phyloP scores from a whole-genome alignment of 352 stramenopile species.

The Phytophthora sp. region DNA sequence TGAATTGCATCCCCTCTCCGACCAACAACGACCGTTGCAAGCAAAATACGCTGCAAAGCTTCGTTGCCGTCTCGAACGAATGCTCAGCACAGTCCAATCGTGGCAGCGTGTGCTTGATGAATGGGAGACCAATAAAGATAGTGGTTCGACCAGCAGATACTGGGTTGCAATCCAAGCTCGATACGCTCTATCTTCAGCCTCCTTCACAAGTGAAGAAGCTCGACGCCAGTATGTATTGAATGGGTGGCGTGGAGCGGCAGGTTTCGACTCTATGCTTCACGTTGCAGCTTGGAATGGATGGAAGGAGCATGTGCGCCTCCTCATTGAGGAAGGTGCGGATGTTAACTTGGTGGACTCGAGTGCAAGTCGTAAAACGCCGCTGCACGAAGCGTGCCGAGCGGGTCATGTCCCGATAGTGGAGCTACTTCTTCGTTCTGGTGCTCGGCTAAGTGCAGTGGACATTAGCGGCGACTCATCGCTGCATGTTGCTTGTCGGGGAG shows the following conservation, averaged over 20 bases:
- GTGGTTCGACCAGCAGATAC: conserved; percentile 15
- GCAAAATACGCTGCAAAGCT: conserved; percentile 45
- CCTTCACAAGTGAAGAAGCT: conserved; percentile 6
- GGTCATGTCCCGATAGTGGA: conserved; percentile 44
- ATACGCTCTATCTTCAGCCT: conserved; percentile 4
- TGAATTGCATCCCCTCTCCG: conserved; percentile 23
- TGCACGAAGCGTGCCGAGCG: conserved; percentile 65
- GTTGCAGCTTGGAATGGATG: conserved; percentile 53
- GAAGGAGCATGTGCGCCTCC: conserved; percentile 27
- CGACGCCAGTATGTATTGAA: conserved; percentile 29
- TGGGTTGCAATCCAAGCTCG: conserved; percentile 27
- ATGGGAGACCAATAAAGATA: conserved; percentile 1
- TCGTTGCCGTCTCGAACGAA: conserved; percentile 28
- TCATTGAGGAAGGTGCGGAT: conserved; percentile 40
- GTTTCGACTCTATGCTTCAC: conserved; percentile 64
- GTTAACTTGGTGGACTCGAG: conserved; percentile 61
- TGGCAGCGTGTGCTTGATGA: conserved; percentile 41
- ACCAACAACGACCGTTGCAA: conserved; percentile 31
- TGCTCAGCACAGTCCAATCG: conserved; percentile 21
- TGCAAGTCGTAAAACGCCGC: conserved; percentile 43
- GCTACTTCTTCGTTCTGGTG: conserved; percentile 47
- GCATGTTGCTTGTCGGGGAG: conserved; percentile 55
- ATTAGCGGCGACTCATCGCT: conserved; percentile 55
- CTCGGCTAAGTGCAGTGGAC: conserved; percentile 44
- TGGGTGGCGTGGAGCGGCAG: conserved; percentile 18